Evolutionary conservation across 257 asterid genomes (phyloP), one percentile per base, ranked within the genome.

Genomic region (Nyctanthes arbortristis): DNA sequence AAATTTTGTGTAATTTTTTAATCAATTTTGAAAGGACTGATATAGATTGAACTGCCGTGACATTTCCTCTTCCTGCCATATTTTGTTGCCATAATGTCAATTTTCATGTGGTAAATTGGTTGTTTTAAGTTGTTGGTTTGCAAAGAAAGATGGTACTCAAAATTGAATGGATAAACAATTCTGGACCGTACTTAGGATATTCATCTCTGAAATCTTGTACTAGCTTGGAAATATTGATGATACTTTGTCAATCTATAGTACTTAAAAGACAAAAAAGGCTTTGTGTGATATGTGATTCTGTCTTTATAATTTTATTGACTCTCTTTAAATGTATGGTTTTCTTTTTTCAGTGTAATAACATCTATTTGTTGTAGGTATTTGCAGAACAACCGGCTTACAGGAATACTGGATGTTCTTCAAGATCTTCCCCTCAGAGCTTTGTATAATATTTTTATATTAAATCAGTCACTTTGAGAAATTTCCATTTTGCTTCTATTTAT

Each of bases 301-400:
- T 61, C 7, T 36, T 29, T 9, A 20, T 25, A 11, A 16, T 27
- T 30, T 37, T 4, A 27, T 54, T 2, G 7, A 18, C 30, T n/a
- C 37, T 47, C 14, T 7, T 18, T 3, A 6, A 22, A 24, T 7
- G 3, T 31, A 20, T 3, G 28, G 3, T 12, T 34, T 59, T 11
- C 29, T 24, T 56, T 27, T 64, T 29, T 67, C n/a, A 52, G 3
- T 2, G 18, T 58, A 4, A 74, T 65, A 67, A 62, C 25, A 7
- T 47, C 67, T 72, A 34, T 65, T 31, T 71, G 55, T 58, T 69
- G 71, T 80, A 93, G 99, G 91, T 82, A 84, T 84, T 81, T 93
- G 93, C 91, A 89, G 78, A 83, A 89, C 79, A 93, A 93, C 82
- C 91, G 75, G 79, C 96, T 93, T 61, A 52, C 79, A 9, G 99